Base-by-base conservation (phyloP, 164 flowering plant genomes). In the Magnolia kwangsiensis region DNA sequence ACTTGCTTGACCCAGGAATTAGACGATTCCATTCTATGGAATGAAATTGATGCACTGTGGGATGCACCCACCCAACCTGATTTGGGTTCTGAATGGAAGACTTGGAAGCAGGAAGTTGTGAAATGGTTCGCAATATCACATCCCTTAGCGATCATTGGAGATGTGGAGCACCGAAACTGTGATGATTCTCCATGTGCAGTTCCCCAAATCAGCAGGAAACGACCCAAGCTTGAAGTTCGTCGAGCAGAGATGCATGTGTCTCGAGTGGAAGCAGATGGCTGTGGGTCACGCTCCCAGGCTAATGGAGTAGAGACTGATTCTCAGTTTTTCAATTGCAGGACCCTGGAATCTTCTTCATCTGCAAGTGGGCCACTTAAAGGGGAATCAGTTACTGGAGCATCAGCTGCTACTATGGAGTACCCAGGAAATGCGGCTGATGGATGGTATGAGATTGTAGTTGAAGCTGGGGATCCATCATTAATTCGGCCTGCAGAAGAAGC, bases 151-250 rank as follows among this genome's bases (percentile, higher is more conserved):
- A 71, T 50, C 73, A 73, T 75, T 72, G 86, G 77, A 73, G 90
- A 84, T 10, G 27, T 72, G 16, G 91, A 83, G 72, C 90, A 81
- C 74, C 83, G 63, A 50, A 75, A 58, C 29, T 64, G 65, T 82
- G 90, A 86, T 72, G 82, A 82, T 71, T 67, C 77, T 51, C 72
- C 76, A 11, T 58, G 67, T 37, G 59, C 77, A 65, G 86, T 72
- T 80, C 85, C 80, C 66, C 90, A 87, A 76, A 78, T 77, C 63
- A 84, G 88, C 84, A 82, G 90, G 79, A 96, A 94, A 75, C 87
- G 99, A 79, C 92, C 94, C 58, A 96, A 96, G 87, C 96, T 96
- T 83, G 99, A 91, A 88, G 86, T 94, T 77, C 97, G 98, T 65
- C 99, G 98, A 74, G 97, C 98, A 66, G 98, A 94, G 69, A 23